Base-by-base conservation (phyloP, 129 eudicot species). In the Arctium minus region DNA sequence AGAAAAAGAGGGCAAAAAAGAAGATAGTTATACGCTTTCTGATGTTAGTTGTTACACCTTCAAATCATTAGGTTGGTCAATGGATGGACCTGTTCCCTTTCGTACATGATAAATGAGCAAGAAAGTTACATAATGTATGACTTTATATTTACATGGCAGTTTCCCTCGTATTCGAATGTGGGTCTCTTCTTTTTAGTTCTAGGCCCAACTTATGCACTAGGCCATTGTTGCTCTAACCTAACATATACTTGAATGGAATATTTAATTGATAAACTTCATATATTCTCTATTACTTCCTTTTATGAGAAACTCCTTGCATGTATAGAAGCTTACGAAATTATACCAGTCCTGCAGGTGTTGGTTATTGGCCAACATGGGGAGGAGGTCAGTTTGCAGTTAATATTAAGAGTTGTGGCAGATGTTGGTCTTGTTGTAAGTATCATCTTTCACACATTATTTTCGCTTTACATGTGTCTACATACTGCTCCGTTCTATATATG, bases 381-480 rank as follows among this genome's bases (percentile, higher is more conserved):
- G 88, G 99, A 91, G 77, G 82, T 93, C 73, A 93, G 91, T 85
- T 84, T 96, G 89, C 95, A 96, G 85, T 86, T 96, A 75, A 93
- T 96, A 71, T 92, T 96, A 46, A 86, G 99, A 89, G 97, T 96
- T 69, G 99, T 96, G 29, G 98, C 99, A 56, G 99, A 96, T 84
- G 97, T 96, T 79, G 99, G 99, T 70, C 93, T 96, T 83, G 92
- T 96, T 85, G 99, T 93, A 88, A 91, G 99, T 88, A 84, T 78
- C 31, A 78, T 73, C 44, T 72, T 72, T 64, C 44, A 70, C 85
- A 38, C 73, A 76, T 46, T 3, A 60, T 67, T 35, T 65, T 9
- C n/a, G 3, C 40, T 44, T 4, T 32, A 72, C 60, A 27, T 42
- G 8, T 76, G 17, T 65, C 82, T 70, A 40, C 56, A 33, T 36